phyloP scores from a whole-genome alignment of 75 land plant genomes.

The Pinus albicaulis region DNA sequence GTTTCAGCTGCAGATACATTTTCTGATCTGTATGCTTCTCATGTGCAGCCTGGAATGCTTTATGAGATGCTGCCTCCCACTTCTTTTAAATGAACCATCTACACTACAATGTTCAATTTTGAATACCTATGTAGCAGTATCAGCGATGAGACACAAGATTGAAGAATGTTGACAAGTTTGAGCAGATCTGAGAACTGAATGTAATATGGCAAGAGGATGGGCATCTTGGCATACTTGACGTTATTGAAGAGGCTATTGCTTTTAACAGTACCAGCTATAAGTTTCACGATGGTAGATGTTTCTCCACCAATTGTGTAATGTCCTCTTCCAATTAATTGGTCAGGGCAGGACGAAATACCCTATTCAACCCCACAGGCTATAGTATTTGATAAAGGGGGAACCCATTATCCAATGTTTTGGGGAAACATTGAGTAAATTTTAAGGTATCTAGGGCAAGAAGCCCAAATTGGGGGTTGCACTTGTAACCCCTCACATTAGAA shows the following conservation, averaged over 20 bases:
- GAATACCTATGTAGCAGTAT: conserved; percentile 10
- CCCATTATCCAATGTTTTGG: too few species aligned
- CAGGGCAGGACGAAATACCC: too few species aligned
- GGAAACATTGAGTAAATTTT: too few species aligned
- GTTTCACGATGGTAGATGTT: conserved; percentile 28
- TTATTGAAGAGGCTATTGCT: conserved; percentile 45
- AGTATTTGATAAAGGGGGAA: too few species aligned
- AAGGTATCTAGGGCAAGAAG: too few species aligned
- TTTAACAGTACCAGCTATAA: conserved; percentile 27
- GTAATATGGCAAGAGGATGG: conserved; percentile 82
- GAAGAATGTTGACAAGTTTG: conserved; percentile 47
- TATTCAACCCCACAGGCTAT: too few species aligned
- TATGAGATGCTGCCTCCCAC: conserved; percentile 31
- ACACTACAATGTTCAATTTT: conserved; percentile 41
- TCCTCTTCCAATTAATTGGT: too few species aligned
- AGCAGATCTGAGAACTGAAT: conserved; percentile 63
- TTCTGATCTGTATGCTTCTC: conserved; percentile 49
- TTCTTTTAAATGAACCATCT: conserved; percentile 64
- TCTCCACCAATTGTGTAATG: conserved; percentile 26
- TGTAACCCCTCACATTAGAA: too few species aligned
- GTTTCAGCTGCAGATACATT: conserved; percentile 35
- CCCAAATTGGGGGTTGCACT: too few species aligned
- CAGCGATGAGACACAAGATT: conserved; percentile 29
- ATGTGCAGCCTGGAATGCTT: conserved; percentile 21
- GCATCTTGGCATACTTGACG: conserved; percentile 60